Evolutionary conservation across 2,329 filamentous ascomycete genomes (phyloP).

Genomic region (Colletotrichum kahawae): DNA sequence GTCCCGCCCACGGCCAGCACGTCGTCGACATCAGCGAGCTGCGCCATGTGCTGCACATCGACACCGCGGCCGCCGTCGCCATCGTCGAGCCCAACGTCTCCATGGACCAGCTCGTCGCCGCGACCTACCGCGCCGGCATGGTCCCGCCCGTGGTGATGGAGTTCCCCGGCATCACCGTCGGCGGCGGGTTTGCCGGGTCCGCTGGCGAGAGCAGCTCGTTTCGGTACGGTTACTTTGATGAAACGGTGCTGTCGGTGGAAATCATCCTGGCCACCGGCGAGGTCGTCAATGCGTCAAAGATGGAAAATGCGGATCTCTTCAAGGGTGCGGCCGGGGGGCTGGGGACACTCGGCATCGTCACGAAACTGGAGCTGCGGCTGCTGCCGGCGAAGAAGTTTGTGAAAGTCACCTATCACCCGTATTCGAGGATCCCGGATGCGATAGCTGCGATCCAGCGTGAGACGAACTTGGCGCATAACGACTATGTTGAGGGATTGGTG

Average conservation of each 20-base stretch:
- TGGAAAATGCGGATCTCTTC: slow-evolving; percentile 64
- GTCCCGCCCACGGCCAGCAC: slow-evolving; percentile 57
- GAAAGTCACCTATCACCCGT: slow-evolving; percentile 60
- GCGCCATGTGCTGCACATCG: slow-evolving; percentile 65
- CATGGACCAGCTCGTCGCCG: slow-evolving; percentile 68
- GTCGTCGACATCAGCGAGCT: slow-evolving; percentile 72
- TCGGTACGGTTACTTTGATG: slow-evolving; percentile 69
- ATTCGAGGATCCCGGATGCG: slow-evolving; percentile 41
- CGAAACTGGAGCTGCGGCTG: slow-evolving; percentile 65
- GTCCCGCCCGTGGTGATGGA: slow-evolving; percentile 74
- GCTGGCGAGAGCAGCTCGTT: slow-evolving; percentile 74
- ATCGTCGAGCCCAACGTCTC: slow-evolving; percentile 74
- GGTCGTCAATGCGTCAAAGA: slow-evolving; percentile 58
- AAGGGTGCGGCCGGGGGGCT: slow-evolving; percentile 68
- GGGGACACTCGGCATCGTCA: slow-evolving; percentile 71
- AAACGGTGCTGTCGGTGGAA: slow-evolving; percentile 65
- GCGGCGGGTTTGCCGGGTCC: slow-evolving; percentile 70
- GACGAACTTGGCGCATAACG: slow-evolving; percentile 44
- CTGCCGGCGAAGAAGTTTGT: slow-evolving; percentile 60
- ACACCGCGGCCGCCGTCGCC: slow-evolving; percentile 57
- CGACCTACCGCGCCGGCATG: slow-evolving; percentile 59
- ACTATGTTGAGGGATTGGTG: slow-evolving; percentile 75
- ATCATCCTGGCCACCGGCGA: slow-evolving; percentile 68
- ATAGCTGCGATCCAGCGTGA: slow-evolving; percentile 50
- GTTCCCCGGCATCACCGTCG: slow-evolving; percentile 74